Conservation (phyloP, 192 early-diverging fungal genomes). For the Backusella morwellensis region DNA sequence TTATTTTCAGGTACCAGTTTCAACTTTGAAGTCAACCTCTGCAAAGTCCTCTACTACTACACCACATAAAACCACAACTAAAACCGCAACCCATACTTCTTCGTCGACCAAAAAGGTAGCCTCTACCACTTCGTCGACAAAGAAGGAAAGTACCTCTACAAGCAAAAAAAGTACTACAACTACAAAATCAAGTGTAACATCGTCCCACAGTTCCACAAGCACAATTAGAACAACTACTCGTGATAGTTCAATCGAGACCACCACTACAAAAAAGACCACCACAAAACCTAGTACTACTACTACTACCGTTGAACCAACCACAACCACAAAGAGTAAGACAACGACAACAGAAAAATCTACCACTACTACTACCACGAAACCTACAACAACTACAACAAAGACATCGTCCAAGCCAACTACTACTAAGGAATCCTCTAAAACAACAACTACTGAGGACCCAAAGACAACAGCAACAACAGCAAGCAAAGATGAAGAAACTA, state of each 20-base stretch:
- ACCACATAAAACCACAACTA: not conserved
- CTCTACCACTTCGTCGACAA: not conserved
- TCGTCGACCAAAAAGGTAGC: not conserved
- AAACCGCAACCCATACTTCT: not conserved
- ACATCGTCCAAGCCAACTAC: not conserved
- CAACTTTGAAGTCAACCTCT: not conserved
- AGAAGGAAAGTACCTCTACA: not conserved
- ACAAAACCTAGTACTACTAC: slow-evolving; percentile 1
- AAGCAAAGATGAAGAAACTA: not conserved
- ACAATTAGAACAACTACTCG: slow-evolving; percentile 4
- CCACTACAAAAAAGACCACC: not conserved
- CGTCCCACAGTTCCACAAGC: not conserved
- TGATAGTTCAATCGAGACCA: slow-evolving; percentile 5
- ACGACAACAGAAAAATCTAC: not conserved
- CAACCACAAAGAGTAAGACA: not conserved
- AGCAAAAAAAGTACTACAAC: not conserved
- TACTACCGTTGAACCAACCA: not conserved
- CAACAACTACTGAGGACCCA: not conserved
- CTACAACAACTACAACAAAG: not conserved
- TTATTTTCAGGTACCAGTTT: not conserved
- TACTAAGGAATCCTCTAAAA: not conserved
- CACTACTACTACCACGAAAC: not conserved
- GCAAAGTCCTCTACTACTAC: not conserved
- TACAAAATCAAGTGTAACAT: slow-evolving; percentile 8
- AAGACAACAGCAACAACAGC: not conserved